These are phyloP conservation scores for Microcyclospora pomicola DNA, from an alignment of 2,329 filamentous ascomycete species.

Conservation along the genomic window DNA sequence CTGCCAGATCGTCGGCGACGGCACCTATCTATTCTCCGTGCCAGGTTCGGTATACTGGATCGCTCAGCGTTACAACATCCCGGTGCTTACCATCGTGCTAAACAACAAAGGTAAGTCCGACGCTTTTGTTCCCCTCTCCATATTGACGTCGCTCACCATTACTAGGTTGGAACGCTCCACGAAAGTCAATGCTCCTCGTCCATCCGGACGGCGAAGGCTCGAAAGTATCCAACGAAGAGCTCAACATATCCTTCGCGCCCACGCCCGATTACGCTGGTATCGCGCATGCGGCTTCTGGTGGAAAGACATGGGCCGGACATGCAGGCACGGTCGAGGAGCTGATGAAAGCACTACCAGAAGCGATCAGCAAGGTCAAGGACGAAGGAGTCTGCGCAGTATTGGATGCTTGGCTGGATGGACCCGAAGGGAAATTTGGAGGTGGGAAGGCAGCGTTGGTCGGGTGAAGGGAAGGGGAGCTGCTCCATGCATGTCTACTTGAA, in stretches of 20 bases:
- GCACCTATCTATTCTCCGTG: constrained; percentile 52
- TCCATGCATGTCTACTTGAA: too few relatives aligned
- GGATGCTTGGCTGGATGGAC: constrained; percentile 46
- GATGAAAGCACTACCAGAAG: constrained; percentile 39
- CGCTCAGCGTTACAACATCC: constrained; percentile 49
- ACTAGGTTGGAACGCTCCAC: constrained; percentile 51
- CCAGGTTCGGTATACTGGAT: constrained; percentile 58
- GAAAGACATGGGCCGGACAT: constrained; percentile 46
- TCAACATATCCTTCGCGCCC: constrained; percentile 54
- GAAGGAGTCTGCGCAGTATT: constrained; percentile 46
- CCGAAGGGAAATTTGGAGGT: constrained; percentile 39
- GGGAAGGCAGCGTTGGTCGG: constrained; percentile 16
- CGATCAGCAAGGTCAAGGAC: constrained; percentile 42
- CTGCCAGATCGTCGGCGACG: constrained; percentile 53
- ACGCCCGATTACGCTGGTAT: constrained; percentile 56
- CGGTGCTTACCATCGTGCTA: constrained; percentile 51
- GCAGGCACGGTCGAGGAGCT: constrained; percentile 45
- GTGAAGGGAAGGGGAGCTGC: not conserved
- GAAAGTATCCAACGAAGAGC: constrained; percentile 47
- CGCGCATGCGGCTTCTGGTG: constrained; percentile 50
- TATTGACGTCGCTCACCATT: not conserved
- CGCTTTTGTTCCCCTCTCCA: not conserved
- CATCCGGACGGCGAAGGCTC: constrained; percentile 50
- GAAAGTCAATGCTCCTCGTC: constrained; percentile 47
- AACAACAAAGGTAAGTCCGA: constrained; percentile 45